Evolutionary conservation across 176 grass and related monocot species (phyloP).

Genomic region (Secale cereale): DNA sequence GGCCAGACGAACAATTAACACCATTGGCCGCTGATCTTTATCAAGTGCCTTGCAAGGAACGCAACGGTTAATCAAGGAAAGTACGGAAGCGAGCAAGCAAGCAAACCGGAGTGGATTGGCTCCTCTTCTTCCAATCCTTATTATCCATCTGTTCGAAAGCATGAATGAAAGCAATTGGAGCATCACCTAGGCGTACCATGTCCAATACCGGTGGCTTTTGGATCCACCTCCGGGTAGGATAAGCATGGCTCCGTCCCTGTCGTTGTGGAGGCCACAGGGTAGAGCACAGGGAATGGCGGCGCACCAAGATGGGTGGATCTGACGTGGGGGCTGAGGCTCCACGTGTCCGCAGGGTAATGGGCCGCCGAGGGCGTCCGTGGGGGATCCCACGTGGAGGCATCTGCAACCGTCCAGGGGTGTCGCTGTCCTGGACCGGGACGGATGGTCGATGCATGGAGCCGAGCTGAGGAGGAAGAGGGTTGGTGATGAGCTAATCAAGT

Average conservation of each 20-base stretch:
- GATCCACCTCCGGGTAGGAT: background rate
- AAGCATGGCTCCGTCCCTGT: background rate
- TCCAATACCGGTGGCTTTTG: background rate
- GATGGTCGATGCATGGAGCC: background rate
- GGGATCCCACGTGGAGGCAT: constrained; percentile 7
- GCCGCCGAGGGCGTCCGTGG: too few relatives aligned
- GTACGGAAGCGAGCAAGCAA: background rate
- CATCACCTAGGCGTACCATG: background rate
- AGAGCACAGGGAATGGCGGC: background rate
- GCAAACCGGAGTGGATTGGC: background rate
- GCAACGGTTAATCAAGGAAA: constrained; percentile 2
- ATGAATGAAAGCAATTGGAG: background rate
- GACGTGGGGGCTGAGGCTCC: background rate
- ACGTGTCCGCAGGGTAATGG: constrained; percentile 3
- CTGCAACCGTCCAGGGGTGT: background rate
- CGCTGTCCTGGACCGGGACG: background rate
- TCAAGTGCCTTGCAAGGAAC: constrained; percentile 46
- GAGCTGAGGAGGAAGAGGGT: background rate
- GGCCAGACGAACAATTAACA: background rate
- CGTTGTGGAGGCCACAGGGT: background rate
- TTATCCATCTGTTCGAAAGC: background rate
- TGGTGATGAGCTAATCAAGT: constrained; percentile 36
- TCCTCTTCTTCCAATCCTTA: background rate
- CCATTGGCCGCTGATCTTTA: background rate
- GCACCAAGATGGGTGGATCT: background rate